Evolutionary conservation across 2,329 filamentous ascomycete species (phyloP).

Genomic region (Blastomyces parvus): DNA sequence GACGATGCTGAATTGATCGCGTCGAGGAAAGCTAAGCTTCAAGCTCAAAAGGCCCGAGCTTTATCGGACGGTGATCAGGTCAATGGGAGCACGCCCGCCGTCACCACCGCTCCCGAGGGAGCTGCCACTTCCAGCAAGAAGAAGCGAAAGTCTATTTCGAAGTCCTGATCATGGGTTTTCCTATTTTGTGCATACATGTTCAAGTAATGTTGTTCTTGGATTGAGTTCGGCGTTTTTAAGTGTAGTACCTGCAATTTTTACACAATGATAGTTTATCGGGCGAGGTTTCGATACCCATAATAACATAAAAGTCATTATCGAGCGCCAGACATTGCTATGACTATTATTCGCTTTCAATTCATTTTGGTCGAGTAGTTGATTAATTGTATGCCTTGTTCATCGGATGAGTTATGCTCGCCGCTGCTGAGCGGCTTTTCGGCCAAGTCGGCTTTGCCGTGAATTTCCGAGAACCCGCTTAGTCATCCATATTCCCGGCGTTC

Average conservation of each 20-base stretch:
- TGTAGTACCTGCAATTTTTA: slow-evolving; percentile 1
- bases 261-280: background rate
- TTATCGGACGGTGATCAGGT: slow-evolving; percentile 18
- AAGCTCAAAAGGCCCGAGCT: slow-evolving; percentile 41
- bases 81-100: slow-evolving; percentile 19
- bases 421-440: background rate
- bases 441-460: slow-evolving; percentile 5
- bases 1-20: slow-evolving; percentile 28
- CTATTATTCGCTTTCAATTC: background rate
- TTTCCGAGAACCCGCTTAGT: slow-evolving; percentile 7
- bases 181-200: slow-evolving; percentile 17
- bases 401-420: too few relatives aligned
- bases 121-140: slow-evolving; percentile 23
- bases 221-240: slow-evolving; percentile 10
- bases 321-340: background rate
- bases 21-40: slow-evolving; percentile 41
- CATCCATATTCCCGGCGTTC: slow-evolving; percentile 1
- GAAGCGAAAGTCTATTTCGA: slow-evolving; percentile 34
- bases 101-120: slow-evolving; percentile 15
- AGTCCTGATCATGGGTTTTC: slow-evolving; percentile 23
- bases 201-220: slow-evolving; percentile 16
- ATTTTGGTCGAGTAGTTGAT: slow-evolving; percentile 23
- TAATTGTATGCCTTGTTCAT: too few relatives aligned
- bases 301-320: slow-evolving; percentile 17
- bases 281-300: slow-evolving; percentile 20